A percentile compares a stretch with the other conserved stretches of the same genome.
These are phyloP conservation scores for Platismatia glauca DNA, from an alignment of 495 filamentous ascomycete species.

Conservation along the genomic window DNA sequence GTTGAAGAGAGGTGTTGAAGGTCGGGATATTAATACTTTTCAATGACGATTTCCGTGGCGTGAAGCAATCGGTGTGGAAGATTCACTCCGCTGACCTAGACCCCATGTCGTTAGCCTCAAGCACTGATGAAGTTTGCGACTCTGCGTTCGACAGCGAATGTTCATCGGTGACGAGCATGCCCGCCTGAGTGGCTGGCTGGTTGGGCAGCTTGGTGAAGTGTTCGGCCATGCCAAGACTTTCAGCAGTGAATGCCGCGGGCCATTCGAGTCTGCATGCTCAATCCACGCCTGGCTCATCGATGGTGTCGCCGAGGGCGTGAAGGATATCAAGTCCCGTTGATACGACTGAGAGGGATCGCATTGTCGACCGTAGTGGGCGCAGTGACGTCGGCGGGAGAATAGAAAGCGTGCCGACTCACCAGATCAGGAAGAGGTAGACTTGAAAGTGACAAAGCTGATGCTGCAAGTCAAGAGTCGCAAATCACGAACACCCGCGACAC, in stretches of 20 bases:
- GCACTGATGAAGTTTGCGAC: conserved; percentile 2
- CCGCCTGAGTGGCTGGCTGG: background rate
- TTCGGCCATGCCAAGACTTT: background rate
- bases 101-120: conserved; percentile 12
- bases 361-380: conserved; percentile 1
- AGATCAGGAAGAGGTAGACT: conserved; percentile 24
- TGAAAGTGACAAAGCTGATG: conserved; percentile 19
- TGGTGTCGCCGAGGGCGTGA: background rate
- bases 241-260: background rate
- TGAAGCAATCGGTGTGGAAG: conserved; percentile 12
- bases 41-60: background rate
- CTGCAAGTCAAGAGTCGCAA: conserved; percentile 23
- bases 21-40: conserved; percentile 14
- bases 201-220: background rate
- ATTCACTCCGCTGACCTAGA: conserved; percentile 17
- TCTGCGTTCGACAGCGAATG: background rate
- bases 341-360: background rate
- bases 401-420: conserved; percentile 24
- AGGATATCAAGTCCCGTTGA: background rate
- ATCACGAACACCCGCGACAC: conserved; percentile 26
- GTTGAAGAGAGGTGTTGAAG: background rate
- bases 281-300: background rate
- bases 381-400: conserved; percentile 4
- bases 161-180: background rate
- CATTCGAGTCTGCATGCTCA: background rate